These are phyloP conservation scores for Haemoproteus tartakovskyi DNA, from an alignment of 169 alveolate genomes.

Conservation along the genomic window DNA sequence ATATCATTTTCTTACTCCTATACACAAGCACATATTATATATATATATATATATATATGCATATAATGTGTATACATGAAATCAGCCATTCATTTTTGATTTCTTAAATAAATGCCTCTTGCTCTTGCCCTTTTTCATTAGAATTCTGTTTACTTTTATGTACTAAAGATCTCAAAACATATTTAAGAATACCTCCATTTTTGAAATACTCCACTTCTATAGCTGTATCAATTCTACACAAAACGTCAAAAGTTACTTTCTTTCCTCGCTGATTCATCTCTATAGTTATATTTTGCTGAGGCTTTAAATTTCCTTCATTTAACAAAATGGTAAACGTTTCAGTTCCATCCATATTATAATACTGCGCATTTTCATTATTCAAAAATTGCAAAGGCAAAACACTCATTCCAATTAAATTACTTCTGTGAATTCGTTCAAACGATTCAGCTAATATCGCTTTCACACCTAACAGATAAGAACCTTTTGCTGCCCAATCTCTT, in stretches of 20 bases:
- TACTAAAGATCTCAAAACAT: constrained; percentile 85
- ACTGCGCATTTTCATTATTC: constrained; percentile 86
- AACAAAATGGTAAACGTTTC: constrained; percentile 44
- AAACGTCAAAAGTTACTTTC: constrained; percentile 59
- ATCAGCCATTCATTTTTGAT: no score
- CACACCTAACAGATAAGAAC: constrained; percentile 91
- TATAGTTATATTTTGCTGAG: constrained; percentile 33
- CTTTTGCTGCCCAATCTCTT: constrained; percentile 99
- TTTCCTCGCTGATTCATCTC: constrained; percentile 58
- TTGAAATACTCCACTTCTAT: constrained; percentile 87
- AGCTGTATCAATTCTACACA: constrained; percentile 76
- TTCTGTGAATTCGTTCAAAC: constrained; percentile 95
- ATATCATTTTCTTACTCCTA: no score
- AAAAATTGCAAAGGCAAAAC: constrained; percentile 91
- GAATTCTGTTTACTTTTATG: not conserved
- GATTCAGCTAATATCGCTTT: constrained; percentile 93
- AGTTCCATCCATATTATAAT: constrained; percentile 88
- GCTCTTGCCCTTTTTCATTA: not conserved
- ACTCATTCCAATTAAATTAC: constrained; percentile 95
- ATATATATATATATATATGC: no score
- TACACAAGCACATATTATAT: no score
- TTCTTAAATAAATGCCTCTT: no score
- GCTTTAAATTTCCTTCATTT: constrained; percentile 52
- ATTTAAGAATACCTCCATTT: constrained; percentile 89
- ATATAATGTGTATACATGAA: no score